Conservation (phyloP, 352 stramenopile genomes). For the Phytophthora europaea region DNA sequence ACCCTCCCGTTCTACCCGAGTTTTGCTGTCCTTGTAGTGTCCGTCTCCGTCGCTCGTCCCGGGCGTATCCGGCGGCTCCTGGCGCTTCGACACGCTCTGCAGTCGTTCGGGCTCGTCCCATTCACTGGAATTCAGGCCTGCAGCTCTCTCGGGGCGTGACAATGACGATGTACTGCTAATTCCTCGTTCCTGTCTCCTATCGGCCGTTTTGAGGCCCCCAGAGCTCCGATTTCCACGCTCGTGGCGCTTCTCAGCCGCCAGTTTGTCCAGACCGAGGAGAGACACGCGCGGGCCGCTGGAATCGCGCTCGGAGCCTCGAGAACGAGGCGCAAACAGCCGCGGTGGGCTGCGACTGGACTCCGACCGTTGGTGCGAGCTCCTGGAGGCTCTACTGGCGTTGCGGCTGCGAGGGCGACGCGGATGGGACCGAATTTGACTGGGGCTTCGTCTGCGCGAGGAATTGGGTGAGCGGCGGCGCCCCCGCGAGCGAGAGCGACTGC, state of each 20-base stretch:
- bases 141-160: slow-evolving; percentile 40
- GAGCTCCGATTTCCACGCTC: slow-evolving; percentile 35
- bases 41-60: slow-evolving; percentile 64
- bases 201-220: not conserved
- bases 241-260: slow-evolving; percentile 71
- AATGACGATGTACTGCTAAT: slow-evolving; percentile 14
- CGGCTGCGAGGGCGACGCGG: slow-evolving; percentile 21
- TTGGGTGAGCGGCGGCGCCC: slow-evolving; percentile 8
- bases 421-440: slow-evolving; percentile 24
- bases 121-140: slow-evolving; percentile 65
- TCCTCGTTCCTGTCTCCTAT: not conserved
- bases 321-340: slow-evolving; percentile 25
- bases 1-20: not conserved
- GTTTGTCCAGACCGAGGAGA: slow-evolving; percentile 64
- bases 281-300: slow-evolving; percentile 38
- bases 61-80: slow-evolving; percentile 28
- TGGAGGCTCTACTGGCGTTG: slow-evolving; percentile 20
- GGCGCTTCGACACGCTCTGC: slow-evolving; percentile 51
- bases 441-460: slow-evolving; percentile 29
- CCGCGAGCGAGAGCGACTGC: slow-evolving; percentile 35
- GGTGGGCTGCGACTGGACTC: slow-evolving; percentile 20
- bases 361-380: slow-evolving; percentile 3
- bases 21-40: not conserved
- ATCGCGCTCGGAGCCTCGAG: slow-evolving; percentile 2
- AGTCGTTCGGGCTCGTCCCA: slow-evolving; percentile 84